Evolutionary conservation across 163 green algal genomes (phyloP), one percentile per base, ranked within the genome.

Genomic region (Dunaliella salina): DNA sequence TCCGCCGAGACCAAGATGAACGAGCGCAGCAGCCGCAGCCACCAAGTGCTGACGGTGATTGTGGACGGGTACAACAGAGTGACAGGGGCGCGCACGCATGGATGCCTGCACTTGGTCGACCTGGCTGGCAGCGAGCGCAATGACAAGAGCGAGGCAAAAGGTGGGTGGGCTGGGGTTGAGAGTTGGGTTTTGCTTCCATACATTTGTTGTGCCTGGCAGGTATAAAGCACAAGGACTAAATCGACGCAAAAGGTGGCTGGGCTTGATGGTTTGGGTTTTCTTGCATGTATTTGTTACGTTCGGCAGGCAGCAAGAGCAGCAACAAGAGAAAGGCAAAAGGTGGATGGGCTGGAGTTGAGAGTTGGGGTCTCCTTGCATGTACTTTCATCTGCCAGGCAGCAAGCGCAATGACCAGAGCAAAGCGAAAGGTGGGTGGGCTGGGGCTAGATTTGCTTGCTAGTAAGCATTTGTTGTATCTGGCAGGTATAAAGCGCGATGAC

Each of bases 51-150:
- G 46, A 98, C 95, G 0, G 92, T 98, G 45, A 95, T 98, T 67
- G 95, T 98, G 33, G 93, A 97, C 30, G 95, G 95, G 22, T 71
- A 85, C 33, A 94, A 93, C 87, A 29, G 22, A 13, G 1, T 88
- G 84, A 90, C 71, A 0, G 90, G 92, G 50, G 88, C 90, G 0
- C 83, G 85, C 59, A 95, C 91, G 15, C 94, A 97, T 86, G 96
- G 91, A 24, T 98, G 95, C 92, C 91, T 98, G 83, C 94, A 98
- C 89, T 91, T 98, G 72, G 95, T 98, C 34, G 96, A 98, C 88
- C 90, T 98, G 57, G 96, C 96, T 80, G 95, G 95, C 85, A 96
- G 92, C 79, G 95, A 98, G 91, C 85, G 95, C 18, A 85, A 69
- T 18, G 71, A 32, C 81, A 88, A 88, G 86, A 86, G 81, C 26